Evolutionary conservation across 2,329 filamentous ascomycete genomes (phyloP), one percentile per base, ranked within the genome.

Genomic region (Arthrobotrys iridis): DNA sequence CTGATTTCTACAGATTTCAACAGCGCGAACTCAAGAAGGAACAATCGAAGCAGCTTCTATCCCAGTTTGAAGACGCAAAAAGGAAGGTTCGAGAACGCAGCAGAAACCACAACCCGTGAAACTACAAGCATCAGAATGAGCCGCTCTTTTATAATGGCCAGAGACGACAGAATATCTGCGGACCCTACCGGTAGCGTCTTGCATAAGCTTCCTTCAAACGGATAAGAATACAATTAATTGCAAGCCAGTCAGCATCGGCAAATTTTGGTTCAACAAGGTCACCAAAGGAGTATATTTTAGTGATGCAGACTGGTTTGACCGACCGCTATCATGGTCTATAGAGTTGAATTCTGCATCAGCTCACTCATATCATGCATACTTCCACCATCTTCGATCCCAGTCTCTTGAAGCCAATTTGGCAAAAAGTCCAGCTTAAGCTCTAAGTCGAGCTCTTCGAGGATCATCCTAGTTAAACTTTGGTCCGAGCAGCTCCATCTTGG

Each of bases 1-100:
- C 88, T 78, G 87, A 87, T 81, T 95, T 96, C 82, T 96, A 96
- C 83, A 86, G 91, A 66, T 96, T 94, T 86, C 92, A 96, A 86
- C 86, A 87, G 79, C 84, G 92, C 55, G 91, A 96, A 85, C 89
- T 88, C 84, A 88, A 88, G 83, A 95, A 95, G 85, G 88, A 88
- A 80, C 87, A 89, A 79, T 90, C 93, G 82, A 85, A 86, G 45
- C 87, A 90, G 79, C 81, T 95, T 81, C 82, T 91, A 78, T 88
- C 85, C 83, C 85, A 86, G 80, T 96, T 95, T 81, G 90, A 93
- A 80, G 88, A 92, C 81, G 92, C 95, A 83, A 87, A 87, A 83
- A 88, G 84, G 83, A 91, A 88, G 83, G 86, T 95, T 50, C 85
- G 86, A 79, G 88, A 88, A 67, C 88, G 87, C 82, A 87, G 80